Percentiles rank a stretch among this genome's conserved stretches.
Conservation (phyloP, 164 flowering plant genomes). For the Cinnamomum micranthum region DNA sequence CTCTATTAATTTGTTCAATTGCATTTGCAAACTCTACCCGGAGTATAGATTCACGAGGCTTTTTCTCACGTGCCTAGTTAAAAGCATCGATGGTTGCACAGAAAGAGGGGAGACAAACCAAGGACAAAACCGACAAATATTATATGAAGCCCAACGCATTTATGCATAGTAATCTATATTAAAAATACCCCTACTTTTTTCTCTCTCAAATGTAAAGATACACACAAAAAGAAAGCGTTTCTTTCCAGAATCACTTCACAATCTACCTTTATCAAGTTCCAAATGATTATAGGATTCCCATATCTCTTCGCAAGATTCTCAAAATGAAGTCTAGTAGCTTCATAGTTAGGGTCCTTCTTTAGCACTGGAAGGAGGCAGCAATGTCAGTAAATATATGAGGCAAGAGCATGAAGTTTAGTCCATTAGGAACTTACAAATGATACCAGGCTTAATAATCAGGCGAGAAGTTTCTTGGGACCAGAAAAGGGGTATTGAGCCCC, state of each 20-base stretch:
- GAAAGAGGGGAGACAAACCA: neutral
- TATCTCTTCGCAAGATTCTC: constrained; percentile 88
- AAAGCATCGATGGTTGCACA: neutral
- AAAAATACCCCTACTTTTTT: too few species aligned
- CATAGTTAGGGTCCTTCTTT: constrained; percentile 64
- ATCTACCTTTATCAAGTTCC: constrained; percentile 89
- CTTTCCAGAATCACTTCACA: neutral
- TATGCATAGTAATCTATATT: neutral
- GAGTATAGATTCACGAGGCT: constrained; percentile 88
- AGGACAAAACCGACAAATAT: neutral
- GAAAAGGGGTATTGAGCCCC: constrained; percentile 98
- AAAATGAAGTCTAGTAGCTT: constrained; percentile 89
- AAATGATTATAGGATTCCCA: constrained; percentile 81
- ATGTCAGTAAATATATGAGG: constrained; percentile 8
- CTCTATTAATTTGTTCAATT: constrained; percentile 64
- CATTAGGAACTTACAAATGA: constrained; percentile 49
- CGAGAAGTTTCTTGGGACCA: constrained; percentile 99
- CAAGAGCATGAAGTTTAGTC: neutral
- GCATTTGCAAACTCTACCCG: constrained; percentile 89
- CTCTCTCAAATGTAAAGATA: neutral
- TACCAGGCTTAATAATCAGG: constrained; percentile 80
- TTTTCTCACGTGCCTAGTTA: constrained; percentile 76
- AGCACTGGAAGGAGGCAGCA: constrained; percentile 53
- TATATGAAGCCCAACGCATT: neutral
- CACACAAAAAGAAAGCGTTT: neutral